Base-by-base conservation (phyloP, 1,284 basidiomycete species). In the Caloboletus firmus region DNA sequence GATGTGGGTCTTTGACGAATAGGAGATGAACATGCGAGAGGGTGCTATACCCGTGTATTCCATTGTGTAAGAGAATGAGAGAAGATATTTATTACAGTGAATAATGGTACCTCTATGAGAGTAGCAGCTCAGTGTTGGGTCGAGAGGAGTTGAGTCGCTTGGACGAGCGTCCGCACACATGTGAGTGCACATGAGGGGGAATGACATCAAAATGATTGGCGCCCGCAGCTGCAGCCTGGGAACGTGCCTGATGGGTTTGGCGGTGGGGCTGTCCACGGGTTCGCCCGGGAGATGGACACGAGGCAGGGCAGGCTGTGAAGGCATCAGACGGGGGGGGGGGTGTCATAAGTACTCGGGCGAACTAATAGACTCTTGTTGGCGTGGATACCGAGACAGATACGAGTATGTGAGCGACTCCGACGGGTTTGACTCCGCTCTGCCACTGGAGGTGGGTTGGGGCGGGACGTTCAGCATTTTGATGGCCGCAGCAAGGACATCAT, bases 141-240 rank as follows among this genome's bases (percentile, higher is more conserved):
- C 35, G 26, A 37, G 48, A 26, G n/a, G 22, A 31, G 24, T 17
- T 24, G 40, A n/a, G 31, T n/a, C 15, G 9, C 20, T 18, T 47
- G 13, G 47, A 26, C 10, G 11, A 30, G 20, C 37, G 18, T 48
- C 44, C 20, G 17, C 8, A 28, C 40, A 36, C 24, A 36, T 42
- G 58, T 41, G 35, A 31, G 44, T 17, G 32, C n/a, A n/a, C 22
- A 18, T 7, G 39, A 37, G 20, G 30, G 20, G 52, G 20, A 31
- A 45, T 51, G 59, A 58, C 26, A 59, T 40, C 51, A n/a, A n/a
- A 52, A n/a, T 52, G 62, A 66, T 64, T 56, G 37, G 51, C 61
- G 64, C 55, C 31, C 6, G n/a, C n/a, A n/a, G n/a, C n/a, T n/a
- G 18, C 24, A 32, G 24, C 52, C 51, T 54, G 61, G 42, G 64